Conservation (phyloP, 768 basidiomycete genomes). For the Collybia sordida region DNA sequence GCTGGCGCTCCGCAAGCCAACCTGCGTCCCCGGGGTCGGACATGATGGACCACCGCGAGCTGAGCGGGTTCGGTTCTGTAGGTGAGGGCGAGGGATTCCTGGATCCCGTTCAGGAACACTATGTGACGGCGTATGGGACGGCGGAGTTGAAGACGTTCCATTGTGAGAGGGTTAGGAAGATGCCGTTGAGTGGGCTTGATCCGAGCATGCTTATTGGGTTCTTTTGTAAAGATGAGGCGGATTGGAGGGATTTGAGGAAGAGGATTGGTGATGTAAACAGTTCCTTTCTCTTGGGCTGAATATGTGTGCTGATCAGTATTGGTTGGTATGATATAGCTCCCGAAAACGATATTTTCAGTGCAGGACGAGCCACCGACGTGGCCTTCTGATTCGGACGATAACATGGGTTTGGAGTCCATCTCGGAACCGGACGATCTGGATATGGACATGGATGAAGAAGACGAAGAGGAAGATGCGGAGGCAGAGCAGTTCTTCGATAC, state of each 20-base stretch:
- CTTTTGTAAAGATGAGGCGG: slow-evolving; percentile 75
- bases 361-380: slow-evolving; percentile 88
- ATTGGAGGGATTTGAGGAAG: slow-evolving; percentile 80
- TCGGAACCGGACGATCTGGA: slow-evolving; percentile 71
- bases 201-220: slow-evolving; percentile 98
- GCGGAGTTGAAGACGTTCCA: slow-evolving; percentile 88
- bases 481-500: slow-evolving; percentile 57
- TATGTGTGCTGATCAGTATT: too few relatives aligned
- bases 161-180: slow-evolving; percentile 95
- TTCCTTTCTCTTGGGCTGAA: slow-evolving; percentile 4
- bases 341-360: slow-evolving; percentile 79
- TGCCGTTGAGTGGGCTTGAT: slow-evolving; percentile 87
- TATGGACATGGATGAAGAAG: slow-evolving; percentile 35
- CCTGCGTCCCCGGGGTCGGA: slow-evolving; percentile 32
- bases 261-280: slow-evolving; percentile 65
- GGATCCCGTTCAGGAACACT: slow-evolving; percentile 60
- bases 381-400: slow-evolving; percentile 73
- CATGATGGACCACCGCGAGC: slow-evolving; percentile 18
- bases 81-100: slow-evolving; percentile 13
- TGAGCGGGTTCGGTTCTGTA: slow-evolving; percentile 2
- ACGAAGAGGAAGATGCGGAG: slow-evolving; percentile 31
- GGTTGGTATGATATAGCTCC: slow-evolving; percentile 41
- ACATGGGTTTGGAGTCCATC: slow-evolving; percentile 78
- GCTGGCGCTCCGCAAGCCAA: slow-evolving; percentile 23
- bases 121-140: slow-evolving; percentile 69